Evolutionary conservation across 805 yeast species (phyloP), one percentile per base, ranked within the genome.

Genomic region (Suhomyces sp.): DNA sequence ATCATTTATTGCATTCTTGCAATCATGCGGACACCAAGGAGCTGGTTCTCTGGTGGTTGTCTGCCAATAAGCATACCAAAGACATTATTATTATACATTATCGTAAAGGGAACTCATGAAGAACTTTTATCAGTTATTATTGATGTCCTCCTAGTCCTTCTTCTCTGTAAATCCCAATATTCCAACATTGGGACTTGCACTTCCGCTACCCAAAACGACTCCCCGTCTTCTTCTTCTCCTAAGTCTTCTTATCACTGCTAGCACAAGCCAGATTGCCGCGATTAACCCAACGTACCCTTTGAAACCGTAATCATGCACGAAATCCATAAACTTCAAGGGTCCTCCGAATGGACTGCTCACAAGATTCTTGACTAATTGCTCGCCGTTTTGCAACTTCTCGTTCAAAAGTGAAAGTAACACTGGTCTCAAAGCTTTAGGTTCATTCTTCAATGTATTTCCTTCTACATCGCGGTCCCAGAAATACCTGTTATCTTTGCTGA

Each of bases 321-420:
- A 10, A 37, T 76, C 79, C 63, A 74, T 54, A 28, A 66, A 57
- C 34, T 68, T 53, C 12, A 75, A 50, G 1, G 40, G 25, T 1
- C 51, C 43, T 4, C 65, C 59, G 40, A 56, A 75, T 4, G 80
- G 77, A 36, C 74, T 68, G 25, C 65, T 64, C 19, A 67, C 63
- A 34, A 72, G 53, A 24, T 60, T 63, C 27, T 53, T 45, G 8
- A 29, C 30, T 9, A 61, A 31, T 4, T 33, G 34, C 7, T 33
- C 39, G 4, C 38, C 35, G 11, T 28, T 36, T 10, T 33, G 34
- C 1, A 42, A 46, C 25, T 51, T 43, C 9, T 36, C 32, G 55
- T 66, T 58, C 43, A 76, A 54, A 13, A 68, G 50, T 11, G 65
- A 55, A 21, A 64, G 43, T 29, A 74, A 60, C 5, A 70, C 63